phyloP scores from a whole-genome alignment of 441 rosid species.

The Populus hybrid region DNA sequence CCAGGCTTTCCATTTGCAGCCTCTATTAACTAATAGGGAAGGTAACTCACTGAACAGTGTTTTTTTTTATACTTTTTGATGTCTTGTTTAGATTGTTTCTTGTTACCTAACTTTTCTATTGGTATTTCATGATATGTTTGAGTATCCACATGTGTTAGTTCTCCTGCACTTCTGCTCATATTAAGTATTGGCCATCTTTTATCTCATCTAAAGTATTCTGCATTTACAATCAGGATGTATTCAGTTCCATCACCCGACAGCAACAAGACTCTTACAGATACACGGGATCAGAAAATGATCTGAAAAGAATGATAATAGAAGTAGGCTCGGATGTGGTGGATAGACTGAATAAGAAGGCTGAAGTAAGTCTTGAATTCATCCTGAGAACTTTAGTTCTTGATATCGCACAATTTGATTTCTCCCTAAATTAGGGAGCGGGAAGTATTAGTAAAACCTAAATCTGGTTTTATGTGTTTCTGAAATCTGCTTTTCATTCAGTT shows the following conservation, averaged over 20 bases:
- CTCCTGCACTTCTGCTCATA: slow-evolving; percentile 15
- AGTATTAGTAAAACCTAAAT: background rate
- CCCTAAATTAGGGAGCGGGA: background rate
- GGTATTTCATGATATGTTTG: background rate
- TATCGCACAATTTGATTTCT: background rate
- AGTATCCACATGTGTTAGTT: background rate
- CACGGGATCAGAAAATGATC: slow-evolving; percentile 37
- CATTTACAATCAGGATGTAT: slow-evolving; percentile 38
- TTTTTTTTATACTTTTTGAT: background rate
- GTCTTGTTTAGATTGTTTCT: slow-evolving; percentile 1
- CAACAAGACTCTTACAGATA: slow-evolving; percentile 38
- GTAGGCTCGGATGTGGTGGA: slow-evolving; percentile 34
- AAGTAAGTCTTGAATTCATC: slow-evolving; percentile 44
- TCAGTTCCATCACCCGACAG: slow-evolving; percentile 31
- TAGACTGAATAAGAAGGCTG: slow-evolving; percentile 25
- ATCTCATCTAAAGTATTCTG: slow-evolving; percentile 4
- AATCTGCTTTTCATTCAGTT: slow-evolving; percentile 43
- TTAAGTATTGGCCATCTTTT: background rate
- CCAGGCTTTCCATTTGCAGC: background rate
- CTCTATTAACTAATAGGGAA: background rate
- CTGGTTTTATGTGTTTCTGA: slow-evolving; percentile 6
- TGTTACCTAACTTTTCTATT: background rate
- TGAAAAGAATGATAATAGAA: slow-evolving; percentile 39
- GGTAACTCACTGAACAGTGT: background rate
- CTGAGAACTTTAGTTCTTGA: background rate